Evolutionary conservation across 1,284 basidiomycete species (phyloP).

Genomic region (Trametes sp.): DNA sequence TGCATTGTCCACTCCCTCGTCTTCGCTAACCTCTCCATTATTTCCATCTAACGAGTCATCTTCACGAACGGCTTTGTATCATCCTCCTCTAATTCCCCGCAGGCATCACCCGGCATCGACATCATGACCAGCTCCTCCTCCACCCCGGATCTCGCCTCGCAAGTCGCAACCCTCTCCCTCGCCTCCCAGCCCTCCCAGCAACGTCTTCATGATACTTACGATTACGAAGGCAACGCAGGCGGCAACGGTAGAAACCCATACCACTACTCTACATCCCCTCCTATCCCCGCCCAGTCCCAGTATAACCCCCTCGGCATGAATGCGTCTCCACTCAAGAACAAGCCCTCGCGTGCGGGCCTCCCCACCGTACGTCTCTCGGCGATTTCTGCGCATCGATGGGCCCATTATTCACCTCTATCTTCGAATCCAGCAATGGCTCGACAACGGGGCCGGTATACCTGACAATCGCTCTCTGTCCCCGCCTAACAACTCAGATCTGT

Average conservation of each 20-base stretch:
- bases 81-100: conserved; percentile 29
- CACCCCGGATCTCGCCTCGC: conserved; percentile 74
- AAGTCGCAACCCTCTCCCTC: conserved; percentile 59
- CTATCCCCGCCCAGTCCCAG: conserved; percentile 67
- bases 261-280: conserved; percentile 73
- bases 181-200: conserved; percentile 65
- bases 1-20: conserved; percentile 36
- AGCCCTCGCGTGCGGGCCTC: conserved; percentile 69
- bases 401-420: conserved; percentile 20
- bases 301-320: conserved; percentile 68
- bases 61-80: conserved; percentile 38
- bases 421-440: conserved; percentile 77
- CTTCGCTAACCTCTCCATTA: conserved; percentile 33
- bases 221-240: conserved; percentile 69
- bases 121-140: conserved; percentile 79
- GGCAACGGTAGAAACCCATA: conserved; percentile 63
- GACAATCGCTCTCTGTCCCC: conserved; percentile 85
- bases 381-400: conserved; percentile 28
- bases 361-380: conserved; percentile 64
- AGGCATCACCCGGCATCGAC: conserved; percentile 31
- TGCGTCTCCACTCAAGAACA: conserved; percentile 77
- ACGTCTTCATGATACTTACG: conserved; percentile 86
- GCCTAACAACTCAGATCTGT: conserved; percentile 85
- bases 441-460: conserved; percentile 55
- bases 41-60: conserved; percentile 39